Evolutionary conservation across 1,284 basidiomycete species (phyloP).

Genomic region (Fomitopsis schrenkii): DNA sequence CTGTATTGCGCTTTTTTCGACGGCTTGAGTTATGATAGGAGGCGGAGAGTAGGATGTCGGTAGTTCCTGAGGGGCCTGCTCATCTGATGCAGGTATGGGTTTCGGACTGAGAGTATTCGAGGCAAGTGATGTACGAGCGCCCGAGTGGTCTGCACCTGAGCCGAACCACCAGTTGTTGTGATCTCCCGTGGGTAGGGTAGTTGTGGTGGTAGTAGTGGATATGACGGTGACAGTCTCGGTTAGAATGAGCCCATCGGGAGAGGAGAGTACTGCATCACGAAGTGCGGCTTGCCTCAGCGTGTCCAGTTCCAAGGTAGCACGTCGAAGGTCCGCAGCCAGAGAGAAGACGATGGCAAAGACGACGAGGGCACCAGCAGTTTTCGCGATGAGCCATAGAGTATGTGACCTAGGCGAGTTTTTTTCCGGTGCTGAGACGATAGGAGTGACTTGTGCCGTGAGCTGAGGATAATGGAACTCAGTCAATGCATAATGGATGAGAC

Average conservation of each 20-base stretch:
- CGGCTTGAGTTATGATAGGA: background rate
- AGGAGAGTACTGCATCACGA: background rate
- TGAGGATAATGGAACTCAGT: constrained; percentile 54
- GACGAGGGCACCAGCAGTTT: constrained; percentile 6
- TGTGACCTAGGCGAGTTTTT: background rate
- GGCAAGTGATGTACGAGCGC: background rate
- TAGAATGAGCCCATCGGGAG: background rate
- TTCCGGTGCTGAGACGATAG: background rate
- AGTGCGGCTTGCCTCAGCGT: constrained; percentile 7
- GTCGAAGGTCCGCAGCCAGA: constrained; percentile 14
- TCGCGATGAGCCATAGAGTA: constrained; percentile 1
- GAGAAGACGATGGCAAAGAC: constrained; percentile 6
- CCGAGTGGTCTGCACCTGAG: background rate
- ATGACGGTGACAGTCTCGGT: constrained; percentile 20
- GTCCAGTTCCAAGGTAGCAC: constrained; percentile 8
- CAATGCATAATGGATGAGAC: constrained; percentile 51
- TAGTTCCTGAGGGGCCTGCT: background rate
- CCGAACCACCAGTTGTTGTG: constrained; percentile 9
- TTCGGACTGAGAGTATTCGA: background rate
- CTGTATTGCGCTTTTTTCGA: background rate
- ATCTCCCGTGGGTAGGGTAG: constrained; percentile 10
- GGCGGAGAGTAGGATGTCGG: background rate
- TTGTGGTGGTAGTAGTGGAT: background rate
- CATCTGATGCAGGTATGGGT: background rate
- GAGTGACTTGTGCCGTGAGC: constrained; percentile 24